phyloP scores from a whole-genome alignment of 208 protist species.

The Leishmania amazonensis region DNA sequence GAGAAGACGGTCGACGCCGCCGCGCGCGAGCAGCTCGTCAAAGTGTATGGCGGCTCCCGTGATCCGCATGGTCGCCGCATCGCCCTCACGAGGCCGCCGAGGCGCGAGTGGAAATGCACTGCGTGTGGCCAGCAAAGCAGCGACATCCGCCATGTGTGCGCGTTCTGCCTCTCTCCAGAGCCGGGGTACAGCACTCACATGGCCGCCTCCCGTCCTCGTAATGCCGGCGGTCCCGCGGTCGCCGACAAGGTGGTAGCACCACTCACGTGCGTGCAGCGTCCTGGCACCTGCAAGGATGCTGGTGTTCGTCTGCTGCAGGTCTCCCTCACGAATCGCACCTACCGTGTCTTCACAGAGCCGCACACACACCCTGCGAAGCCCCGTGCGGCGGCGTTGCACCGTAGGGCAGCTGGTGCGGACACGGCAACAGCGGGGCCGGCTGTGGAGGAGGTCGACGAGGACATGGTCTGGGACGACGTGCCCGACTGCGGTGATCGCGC shows the following conservation, averaged over 20 bases:
- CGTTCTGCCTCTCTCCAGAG: conserved; percentile 44
- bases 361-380: conserved; percentile 7
- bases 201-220: not conserved
- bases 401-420: not conserved
- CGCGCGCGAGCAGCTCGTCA: conserved; percentile 40
- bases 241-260: not conserved
- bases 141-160: conserved; percentile 63
- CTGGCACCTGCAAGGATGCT: conserved; percentile 26
- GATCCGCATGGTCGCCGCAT: conserved; percentile 19
- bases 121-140: conserved; percentile 31
- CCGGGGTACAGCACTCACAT: conserved; percentile 12
- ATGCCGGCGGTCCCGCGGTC: not conserved
- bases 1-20: conserved; percentile 57
- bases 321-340: conserved; percentile 33
- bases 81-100: conserved; percentile 32
- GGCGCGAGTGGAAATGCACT: conserved; percentile 42
- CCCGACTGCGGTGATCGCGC: conserved; percentile 1
- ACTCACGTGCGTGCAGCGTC: conserved; percentile 8
- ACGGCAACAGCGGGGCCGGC: not conserved
- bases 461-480: conserved; percentile 18
- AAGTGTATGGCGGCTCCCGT: conserved; percentile 43
- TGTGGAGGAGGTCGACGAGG: conserved; percentile 17
- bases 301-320: conserved; percentile 28
- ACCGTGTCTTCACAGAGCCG: conserved; percentile 47
- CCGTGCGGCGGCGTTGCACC: not conserved